Percentiles rank a stretch among this genome's conserved stretches.
These are phyloP conservation scores for Hyaloscypha bicolor DNA, from an alignment of 495 filamentous ascomycete species.

Conservation along the genomic window DNA sequence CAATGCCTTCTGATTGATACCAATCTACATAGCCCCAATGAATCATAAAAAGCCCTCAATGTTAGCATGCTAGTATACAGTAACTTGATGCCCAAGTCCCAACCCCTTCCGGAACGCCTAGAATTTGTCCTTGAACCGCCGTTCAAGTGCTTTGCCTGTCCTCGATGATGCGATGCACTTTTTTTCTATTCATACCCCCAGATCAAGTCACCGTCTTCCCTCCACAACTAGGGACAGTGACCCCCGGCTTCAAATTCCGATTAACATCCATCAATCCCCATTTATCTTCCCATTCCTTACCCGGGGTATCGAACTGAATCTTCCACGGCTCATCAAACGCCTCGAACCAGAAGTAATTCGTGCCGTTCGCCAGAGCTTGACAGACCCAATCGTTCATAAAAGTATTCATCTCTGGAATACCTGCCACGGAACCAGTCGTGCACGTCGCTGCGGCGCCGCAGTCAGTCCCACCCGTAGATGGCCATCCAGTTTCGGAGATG, in stretches of 20 bases:
- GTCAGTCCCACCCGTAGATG: constrained; percentile 77
- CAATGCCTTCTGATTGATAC: not conserved
- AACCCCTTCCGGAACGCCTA: not conserved
- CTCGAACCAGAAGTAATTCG: constrained; percentile 96
- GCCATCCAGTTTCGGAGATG: constrained; percentile 94
- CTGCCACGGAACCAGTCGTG: constrained; percentile 69
- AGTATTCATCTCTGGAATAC: constrained; percentile 79
- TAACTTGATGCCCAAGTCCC: not conserved
- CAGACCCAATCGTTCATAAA: constrained; percentile 91
- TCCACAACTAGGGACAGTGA: constrained; percentile 87
- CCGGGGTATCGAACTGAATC: constrained; percentile 63
- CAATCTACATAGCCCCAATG: not conserved
- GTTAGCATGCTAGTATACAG: not conserved
- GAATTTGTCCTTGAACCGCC: not conserved
- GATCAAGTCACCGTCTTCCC: constrained; percentile 61
- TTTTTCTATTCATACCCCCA: not conserved
- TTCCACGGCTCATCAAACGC: constrained; percentile 98
- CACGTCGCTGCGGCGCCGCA: constrained; percentile 65
- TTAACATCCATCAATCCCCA: constrained; percentile 93
- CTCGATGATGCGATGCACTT: not conserved
- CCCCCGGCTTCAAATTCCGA: constrained; percentile 79
- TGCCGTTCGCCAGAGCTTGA: constrained; percentile 73
- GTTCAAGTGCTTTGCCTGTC: not conserved
- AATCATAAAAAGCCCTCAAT: not conserved
- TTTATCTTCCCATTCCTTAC: constrained; percentile 89